Percentiles rank a stretch among this genome's conserved stretches.
phyloP scores from a whole-genome alignment of 2,329 filamentous ascomycete genomes.

The Monosporascus cannonballus region DNA sequence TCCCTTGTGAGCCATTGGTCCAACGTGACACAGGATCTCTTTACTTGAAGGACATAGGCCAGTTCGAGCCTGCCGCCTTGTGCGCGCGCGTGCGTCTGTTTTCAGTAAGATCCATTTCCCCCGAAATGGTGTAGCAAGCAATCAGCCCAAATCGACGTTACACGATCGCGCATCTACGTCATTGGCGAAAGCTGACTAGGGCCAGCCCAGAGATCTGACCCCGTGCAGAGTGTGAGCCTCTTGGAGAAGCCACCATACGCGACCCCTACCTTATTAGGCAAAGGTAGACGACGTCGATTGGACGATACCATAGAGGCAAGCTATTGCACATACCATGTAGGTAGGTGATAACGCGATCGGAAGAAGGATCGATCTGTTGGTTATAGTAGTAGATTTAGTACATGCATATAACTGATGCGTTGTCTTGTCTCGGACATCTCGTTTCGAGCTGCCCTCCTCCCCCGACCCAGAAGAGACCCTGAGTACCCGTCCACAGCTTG shows the following conservation, averaged over 20 bases:
- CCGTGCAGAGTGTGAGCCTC: background rate
- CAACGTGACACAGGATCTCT: background rate
- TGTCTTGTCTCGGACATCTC: constrained; percentile 12
- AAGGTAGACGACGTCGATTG: background rate
- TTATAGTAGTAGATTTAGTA: background rate
- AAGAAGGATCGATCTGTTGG: background rate
- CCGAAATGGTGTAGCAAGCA: background rate
- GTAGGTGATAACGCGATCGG: background rate
- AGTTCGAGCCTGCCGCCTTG: background rate
- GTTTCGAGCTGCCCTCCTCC: constrained; percentile 15
- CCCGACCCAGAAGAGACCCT: constrained; percentile 1
- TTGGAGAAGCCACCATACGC: background rate
- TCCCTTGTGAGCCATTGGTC: no score
- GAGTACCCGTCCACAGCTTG: constrained; percentile 3
- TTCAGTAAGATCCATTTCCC: background rate
- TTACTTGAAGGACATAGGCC: background rate
- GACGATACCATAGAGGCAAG: no score
- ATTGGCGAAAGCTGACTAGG: no score
- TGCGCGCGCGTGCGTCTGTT: background rate
- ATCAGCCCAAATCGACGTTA: background rate
- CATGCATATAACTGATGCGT: background rate
- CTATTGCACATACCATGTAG: background rate
- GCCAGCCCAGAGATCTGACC: no score
- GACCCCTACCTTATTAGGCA: background rate
- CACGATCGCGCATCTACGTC: background rate